Base-by-base conservation (phyloP, 108 stramenopile genomes). In the Poteriospumella lacustris region DNA sequence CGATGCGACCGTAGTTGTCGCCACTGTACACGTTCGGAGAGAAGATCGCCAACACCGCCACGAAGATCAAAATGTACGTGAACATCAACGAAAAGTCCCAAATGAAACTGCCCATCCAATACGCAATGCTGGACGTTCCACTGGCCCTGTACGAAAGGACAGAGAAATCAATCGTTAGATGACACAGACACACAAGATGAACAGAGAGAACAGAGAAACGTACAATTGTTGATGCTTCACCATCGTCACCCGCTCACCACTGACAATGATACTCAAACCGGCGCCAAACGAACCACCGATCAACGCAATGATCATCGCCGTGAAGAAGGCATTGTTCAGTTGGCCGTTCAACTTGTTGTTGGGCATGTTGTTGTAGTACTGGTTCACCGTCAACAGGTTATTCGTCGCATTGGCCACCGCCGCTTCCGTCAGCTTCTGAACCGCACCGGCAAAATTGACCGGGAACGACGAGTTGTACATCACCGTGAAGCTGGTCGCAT, bases 221-320 rank as follows among this genome's bases (percentile, higher is more conserved):
- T 42, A 73, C 70, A 73, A 31, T 56, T 73, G 70, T 56, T 73
- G 70, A 73, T 73, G 70, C 70, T 73, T 73, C 33, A 73, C 70
- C 31, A 73, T 33, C 3, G 9, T 26, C 28, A 73, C 70, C 26
- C 70, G 70, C 70, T 73, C 70, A 42, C 70, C 70, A 73, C 12
- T 5, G 3, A 73, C 12, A 26, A 73, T 33, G 12, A 73, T 73
- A 38, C 70, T 73, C 47, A 73, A 33, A 52, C 44, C 70, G 33
- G 70, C 70, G 9, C 70, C 70, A 56, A 73, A 26, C 9, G 44
- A 52, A 19, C 70, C 70, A 42, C n/a, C 36, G 5, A 73, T 39
- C 70, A 73, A 24, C 5, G 44, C 43, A 5, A 64, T 24, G 5
- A 64, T 12, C 15, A 64, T 31, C 3, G 41, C 41, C 41, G 36